Percentiles rank a stretch among this genome's conserved stretches.
Conservation (phyloP, 495 filamentous ascomycete species). For the Annulohypoxylon stygium region DNA sequence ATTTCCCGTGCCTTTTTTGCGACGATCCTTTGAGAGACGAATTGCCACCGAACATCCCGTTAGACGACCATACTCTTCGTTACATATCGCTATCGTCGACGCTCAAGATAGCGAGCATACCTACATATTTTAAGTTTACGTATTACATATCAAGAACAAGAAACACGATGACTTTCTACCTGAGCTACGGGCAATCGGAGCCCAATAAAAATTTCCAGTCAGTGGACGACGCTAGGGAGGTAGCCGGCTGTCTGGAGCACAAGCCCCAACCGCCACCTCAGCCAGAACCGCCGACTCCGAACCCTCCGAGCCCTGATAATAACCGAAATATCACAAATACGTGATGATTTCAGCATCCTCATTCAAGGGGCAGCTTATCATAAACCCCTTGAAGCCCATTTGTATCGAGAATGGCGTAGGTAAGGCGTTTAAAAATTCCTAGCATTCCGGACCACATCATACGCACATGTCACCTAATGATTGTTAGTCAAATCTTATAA, state of each 20-base stretch:
- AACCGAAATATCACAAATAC: constrained; percentile 21
- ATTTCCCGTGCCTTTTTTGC: constrained; percentile 32
- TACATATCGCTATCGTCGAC: constrained; percentile 19
- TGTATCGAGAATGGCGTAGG: constrained; percentile 13
- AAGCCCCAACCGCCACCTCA: constrained; percentile 44
- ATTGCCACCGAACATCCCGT: constrained; percentile 16
- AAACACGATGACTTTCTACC: constrained; percentile 28
- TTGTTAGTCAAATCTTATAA: constrained; percentile 12
- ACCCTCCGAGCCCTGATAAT: constrained; percentile 41
- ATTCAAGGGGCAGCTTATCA: constrained; percentile 18
- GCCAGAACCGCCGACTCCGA: constrained; percentile 45
- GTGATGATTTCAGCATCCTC: constrained; percentile 14
- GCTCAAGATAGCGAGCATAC: constrained; percentile 13
- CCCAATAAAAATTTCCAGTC: constrained; percentile 3
- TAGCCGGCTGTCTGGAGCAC: constrained; percentile 20
- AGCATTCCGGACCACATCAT: not conserved
- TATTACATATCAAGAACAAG: constrained; percentile 12
- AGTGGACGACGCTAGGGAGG: constrained; percentile 20
- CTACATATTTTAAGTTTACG: constrained; percentile 12
- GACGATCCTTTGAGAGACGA: constrained; percentile 5
- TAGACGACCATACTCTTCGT: constrained; percentile 10
- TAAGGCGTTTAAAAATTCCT: constrained; percentile 24
- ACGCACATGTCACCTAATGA: constrained; percentile 24
- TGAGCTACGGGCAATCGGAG: constrained; percentile 1
- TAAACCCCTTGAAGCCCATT: constrained; percentile 13